Evolutionary conservation across 2,329 filamentous ascomycete genomes (phyloP).

Genomic region (Phialophora verrucosa): DNA sequence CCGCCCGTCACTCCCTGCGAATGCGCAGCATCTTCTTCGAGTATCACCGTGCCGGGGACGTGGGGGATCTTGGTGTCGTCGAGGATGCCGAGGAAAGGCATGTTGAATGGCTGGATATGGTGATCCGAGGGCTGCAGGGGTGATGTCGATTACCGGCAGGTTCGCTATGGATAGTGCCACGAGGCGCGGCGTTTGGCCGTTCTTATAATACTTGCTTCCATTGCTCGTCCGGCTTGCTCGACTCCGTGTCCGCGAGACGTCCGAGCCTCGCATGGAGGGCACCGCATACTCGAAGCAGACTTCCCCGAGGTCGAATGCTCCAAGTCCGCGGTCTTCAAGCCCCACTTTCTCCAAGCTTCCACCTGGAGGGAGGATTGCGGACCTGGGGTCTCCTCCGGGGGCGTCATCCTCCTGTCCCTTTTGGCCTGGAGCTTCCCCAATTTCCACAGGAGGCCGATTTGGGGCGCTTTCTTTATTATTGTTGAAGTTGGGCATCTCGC

Average conservation of each 20-base stretch:
- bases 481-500: not conserved
- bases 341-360: not conserved
- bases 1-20: slow-evolving; percentile 24
- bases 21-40: slow-evolving; percentile 27
- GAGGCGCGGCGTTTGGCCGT: not conserved
- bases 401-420: not conserved
- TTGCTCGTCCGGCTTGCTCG: not conserved
- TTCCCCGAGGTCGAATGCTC: not conserved
- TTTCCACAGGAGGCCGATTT: not conserved
- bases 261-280: not conserved
- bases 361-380: not conserved
- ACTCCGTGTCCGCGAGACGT: not conserved
- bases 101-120: slow-evolving; percentile 13
- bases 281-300: not conserved
- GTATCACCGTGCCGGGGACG: slow-evolving; percentile 44
- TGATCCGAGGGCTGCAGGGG: slow-evolving; percentile 7
- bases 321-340: not conserved
- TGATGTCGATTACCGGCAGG: not conserved
- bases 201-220: not conserved
- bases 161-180: not conserved
- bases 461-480: not conserved
- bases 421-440: not conserved
- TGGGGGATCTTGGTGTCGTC: slow-evolving; percentile 43
- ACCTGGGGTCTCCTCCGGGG: not conserved
- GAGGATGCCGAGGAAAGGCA: slow-evolving; percentile 5